Conservation (phyloP, 2,329 filamentous ascomycete genomes). For the Penicillium sp. region DNA sequence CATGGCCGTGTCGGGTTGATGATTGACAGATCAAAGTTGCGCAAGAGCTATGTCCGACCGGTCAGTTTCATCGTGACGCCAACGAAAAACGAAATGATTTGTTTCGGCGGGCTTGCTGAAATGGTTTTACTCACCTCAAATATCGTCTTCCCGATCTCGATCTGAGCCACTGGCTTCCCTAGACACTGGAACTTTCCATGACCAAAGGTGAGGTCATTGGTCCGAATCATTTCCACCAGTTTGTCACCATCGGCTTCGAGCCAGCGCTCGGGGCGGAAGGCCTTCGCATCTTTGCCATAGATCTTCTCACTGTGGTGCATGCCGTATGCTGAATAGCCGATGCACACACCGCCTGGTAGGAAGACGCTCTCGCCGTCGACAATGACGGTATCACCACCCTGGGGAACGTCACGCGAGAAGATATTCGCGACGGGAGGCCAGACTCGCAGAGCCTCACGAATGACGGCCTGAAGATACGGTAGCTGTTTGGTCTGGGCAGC, state of each 20-base stretch:
- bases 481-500: slow-evolving; percentile 25
- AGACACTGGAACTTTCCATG: slow-evolving; percentile 21
- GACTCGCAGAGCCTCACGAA: slow-evolving; percentile 29
- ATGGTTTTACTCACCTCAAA: slow-evolving; percentile 16
- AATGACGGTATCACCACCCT: slow-evolving; percentile 14
- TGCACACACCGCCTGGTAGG: slow-evolving; percentile 12
- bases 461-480: slow-evolving; percentile 34
- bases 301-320: slow-evolving; percentile 20
- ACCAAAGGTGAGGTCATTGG: slow-evolving; percentile 20
- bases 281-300: slow-evolving; percentile 19
- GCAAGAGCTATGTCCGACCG: slow-evolving; percentile 13
- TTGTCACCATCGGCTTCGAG: slow-evolving; percentile 12
- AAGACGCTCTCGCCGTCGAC: slow-evolving; percentile 20
- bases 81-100: not conserved
- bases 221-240: slow-evolving; percentile 15
- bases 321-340: slow-evolving; percentile 18
- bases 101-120: not conserved
- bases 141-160: slow-evolving; percentile 17
- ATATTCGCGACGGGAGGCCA: slow-evolving; percentile 19
- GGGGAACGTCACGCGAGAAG: slow-evolving; percentile 20
- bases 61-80: not conserved
- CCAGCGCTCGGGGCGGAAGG: slow-evolving; percentile 21
- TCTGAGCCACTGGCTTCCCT: slow-evolving; percentile 20
- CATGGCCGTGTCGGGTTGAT: slow-evolving; percentile 20
- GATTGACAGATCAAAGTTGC: slow-evolving; percentile 20